Evolutionary conservation across 2,329 filamentous ascomycete genomes (phyloP), one percentile per base, ranked within the genome.

Genomic region (Penicillium crustosum): DNA sequence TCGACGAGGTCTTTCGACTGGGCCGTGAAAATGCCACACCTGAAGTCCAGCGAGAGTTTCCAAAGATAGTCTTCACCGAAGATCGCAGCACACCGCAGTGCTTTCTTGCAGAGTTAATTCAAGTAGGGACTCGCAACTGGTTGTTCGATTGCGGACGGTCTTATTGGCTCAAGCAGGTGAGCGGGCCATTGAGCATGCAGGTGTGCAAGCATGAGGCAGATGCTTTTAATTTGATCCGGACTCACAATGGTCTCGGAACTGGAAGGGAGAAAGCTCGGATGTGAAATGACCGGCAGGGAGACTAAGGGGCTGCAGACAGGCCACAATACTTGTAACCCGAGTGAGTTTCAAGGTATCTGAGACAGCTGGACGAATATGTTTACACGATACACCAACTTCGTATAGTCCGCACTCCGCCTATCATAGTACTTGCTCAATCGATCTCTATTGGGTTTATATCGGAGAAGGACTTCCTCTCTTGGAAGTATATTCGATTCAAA

Each of bases 21-120:
- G 63, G 63, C 3, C 31, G 58, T 15, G 35, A 55, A 1, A 62
- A 68, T 53, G 68, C 63, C 3, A 65, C 68, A 7, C 61, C 66
- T 5, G 58, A 54, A 9, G 58, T 66, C 41, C 65, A 58, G 6
- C 59, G 61, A 13, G 61, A 68, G 3, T 49, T 72, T 19, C 70
- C 70, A 5, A 61, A 42, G 7, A 56, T 73, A 4, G 35, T 67
- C 6, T 73, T 72, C 36, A 71, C 70, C 8, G 58, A 71, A 41
- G 69, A 72, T 36, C 60, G 47, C n/a, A 61, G 41, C 49, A 63
- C 52, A 6, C 66, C 62, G 7, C 70, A 73, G 44, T 67, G 66
- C 13, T 67, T 71, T 29, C 62, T 73, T 31, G 70, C 70, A 5
- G 70, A 73, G 44, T 57, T 73, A 47, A 69, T 73, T n/a, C 67